phyloP scores from a whole-genome alignment of 2,329 filamentous ascomycete species.

The Aspergillus sp. region DNA sequence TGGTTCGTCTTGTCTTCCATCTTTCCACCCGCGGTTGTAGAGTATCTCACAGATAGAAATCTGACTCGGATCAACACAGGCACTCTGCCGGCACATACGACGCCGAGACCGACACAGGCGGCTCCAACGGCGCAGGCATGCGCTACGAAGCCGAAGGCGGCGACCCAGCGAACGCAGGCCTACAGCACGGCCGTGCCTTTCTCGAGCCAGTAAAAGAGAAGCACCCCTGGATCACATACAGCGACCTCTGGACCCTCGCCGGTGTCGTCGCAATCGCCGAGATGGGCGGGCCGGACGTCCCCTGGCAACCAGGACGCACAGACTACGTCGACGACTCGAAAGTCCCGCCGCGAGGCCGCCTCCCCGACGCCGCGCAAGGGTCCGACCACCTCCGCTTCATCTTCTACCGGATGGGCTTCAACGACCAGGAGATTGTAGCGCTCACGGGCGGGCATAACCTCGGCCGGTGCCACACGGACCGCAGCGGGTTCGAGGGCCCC shows the following conservation, averaged over 20 bases:
- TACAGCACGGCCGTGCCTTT: constrained; percentile 67
- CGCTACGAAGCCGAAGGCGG: constrained; percentile 67
- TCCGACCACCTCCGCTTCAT: constrained; percentile 60
- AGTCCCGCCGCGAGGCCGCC: constrained; percentile 61
- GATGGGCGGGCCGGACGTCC: constrained; percentile 63
- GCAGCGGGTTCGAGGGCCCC: constrained; percentile 62
- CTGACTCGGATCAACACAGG: constrained; percentile 41
- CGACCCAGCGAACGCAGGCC: constrained; percentile 67
- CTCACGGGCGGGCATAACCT: constrained; percentile 61
- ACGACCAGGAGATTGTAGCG: constrained; percentile 64
- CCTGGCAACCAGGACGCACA: constrained; percentile 63
- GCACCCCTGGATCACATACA: constrained; percentile 68
- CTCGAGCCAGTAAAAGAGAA: constrained; percentile 64
- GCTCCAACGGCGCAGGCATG: constrained; percentile 69
- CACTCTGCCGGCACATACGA: constrained; percentile 69
- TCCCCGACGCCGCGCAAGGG: constrained; percentile 60
- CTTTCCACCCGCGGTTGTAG: neutral
- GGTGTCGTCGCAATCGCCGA: constrained; percentile 62
- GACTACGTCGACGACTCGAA: constrained; percentile 66
- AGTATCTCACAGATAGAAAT: neutral
- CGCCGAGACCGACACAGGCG: constrained; percentile 62
- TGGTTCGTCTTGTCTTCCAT: constrained; percentile 51
- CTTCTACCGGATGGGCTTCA: constrained; percentile 65
- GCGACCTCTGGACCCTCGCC: constrained; percentile 68
- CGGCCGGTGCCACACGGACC: constrained; percentile 60